Evolutionary conservation across 108 stramenopile species (phyloP).

Genomic region (Poteriospumella lacustris): DNA sequence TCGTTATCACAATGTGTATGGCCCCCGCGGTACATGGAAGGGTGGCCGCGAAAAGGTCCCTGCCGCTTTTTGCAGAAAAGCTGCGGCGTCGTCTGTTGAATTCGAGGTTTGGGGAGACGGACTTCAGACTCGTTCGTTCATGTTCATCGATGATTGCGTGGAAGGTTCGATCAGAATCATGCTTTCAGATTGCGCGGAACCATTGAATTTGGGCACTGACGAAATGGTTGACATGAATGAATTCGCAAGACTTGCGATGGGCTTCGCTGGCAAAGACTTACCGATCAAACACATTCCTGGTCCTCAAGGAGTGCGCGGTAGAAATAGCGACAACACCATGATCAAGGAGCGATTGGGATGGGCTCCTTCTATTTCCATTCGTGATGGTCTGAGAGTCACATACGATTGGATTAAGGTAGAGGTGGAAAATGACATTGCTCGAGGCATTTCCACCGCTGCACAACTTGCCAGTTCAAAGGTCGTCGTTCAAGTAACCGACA

Average conservation of each 20-base stretch:
- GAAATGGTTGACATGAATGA: constrained; percentile 95
- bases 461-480: constrained; percentile 71
- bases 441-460: constrained; percentile 53
- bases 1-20: constrained; percentile 94
- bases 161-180: constrained; percentile 90
- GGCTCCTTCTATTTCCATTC: constrained; percentile 81
- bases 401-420: constrained; percentile 93
- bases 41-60: constrained; percentile 98
- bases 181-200: constrained; percentile 80
- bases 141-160: constrained; percentile 97
- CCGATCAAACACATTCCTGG: constrained; percentile 97
- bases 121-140: constrained; percentile 94
- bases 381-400: constrained; percentile 77
- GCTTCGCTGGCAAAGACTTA: constrained; percentile 70
- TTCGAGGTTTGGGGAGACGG: constrained; percentile 94
- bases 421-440: constrained; percentile 66
- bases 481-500: constrained; percentile 63
- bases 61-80: constrained; percentile 98
- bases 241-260: constrained; percentile 83
- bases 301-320: constrained; percentile 95
- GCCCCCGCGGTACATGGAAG: constrained; percentile 94
- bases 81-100: constrained; percentile 73
- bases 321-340: constrained; percentile 92
- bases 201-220: constrained; percentile 89
- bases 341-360: constrained; percentile 87